Conservation (phyloP, 1,284 basidiomycete species). For the Malassezia slooffiae region DNA sequence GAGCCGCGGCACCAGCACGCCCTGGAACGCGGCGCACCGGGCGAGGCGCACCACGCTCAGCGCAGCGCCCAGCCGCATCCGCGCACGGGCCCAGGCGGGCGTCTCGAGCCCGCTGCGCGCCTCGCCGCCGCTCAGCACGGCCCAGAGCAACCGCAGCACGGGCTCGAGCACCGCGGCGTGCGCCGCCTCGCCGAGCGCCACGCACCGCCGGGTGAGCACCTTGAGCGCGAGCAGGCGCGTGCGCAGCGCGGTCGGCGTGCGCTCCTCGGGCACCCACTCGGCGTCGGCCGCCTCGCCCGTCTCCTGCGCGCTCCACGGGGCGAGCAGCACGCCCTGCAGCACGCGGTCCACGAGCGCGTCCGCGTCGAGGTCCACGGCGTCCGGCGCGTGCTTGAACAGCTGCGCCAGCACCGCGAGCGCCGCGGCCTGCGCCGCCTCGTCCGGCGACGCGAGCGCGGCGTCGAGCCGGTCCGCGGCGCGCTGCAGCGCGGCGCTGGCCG, state of each 20-base stretch:
- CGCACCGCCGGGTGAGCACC: slow-evolving; percentile 29
- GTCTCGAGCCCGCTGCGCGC: slow-evolving; percentile 20
- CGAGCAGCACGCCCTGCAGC: slow-evolving; percentile 51
- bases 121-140: slow-evolving; percentile 24
- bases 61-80: slow-evolving; percentile 68
- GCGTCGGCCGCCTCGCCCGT: too few relatives aligned
- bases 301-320: slow-evolving; percentile 47
- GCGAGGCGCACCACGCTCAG: slow-evolving; percentile 71
- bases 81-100: slow-evolving; percentile 29
- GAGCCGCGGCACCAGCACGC: slow-evolving; percentile 49
- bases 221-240: slow-evolving; percentile 21
- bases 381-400: slow-evolving; percentile 59
- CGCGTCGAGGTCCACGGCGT: slow-evolving; percentile 65
- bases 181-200: slow-evolving; percentile 16
- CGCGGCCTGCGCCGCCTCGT: slow-evolving; percentile 48
- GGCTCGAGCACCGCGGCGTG: slow-evolving; percentile 20
- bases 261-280: too few relatives aligned
- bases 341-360: slow-evolving; percentile 66
- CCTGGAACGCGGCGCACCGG: slow-evolving; percentile 56
- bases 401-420: slow-evolving; percentile 63
- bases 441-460: not conserved
- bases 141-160: slow-evolving; percentile 29
- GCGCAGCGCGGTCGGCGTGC: slow-evolving; percentile 8
- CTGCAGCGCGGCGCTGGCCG: not conserved
- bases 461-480: slow-evolving; percentile 51